Evolutionary conservation across 129 eudicot species (phyloP), one percentile per base, ranked within the genome.

Genomic region (Lonicera japonica): DNA sequence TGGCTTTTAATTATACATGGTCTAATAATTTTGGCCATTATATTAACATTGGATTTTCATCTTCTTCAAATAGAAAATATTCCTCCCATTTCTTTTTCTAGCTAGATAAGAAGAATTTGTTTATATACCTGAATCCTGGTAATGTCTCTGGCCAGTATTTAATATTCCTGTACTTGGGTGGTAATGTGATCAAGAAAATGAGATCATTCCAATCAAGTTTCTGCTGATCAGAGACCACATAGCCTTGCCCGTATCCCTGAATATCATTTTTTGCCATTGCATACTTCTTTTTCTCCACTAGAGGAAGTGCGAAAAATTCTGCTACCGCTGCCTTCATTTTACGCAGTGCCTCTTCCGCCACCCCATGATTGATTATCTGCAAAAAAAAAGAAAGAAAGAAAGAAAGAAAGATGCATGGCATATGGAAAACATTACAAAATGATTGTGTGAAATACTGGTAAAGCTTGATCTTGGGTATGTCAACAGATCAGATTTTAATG

Each of bases 211-310:
- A 75, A 23, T 75, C 75, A 53, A 75, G 76, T 16, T 56, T 56
- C 38, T 75, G 80, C 58, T 69, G 56, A n/a, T 75, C 80, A 1
- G 75, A 69, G 20, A 75, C 65, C 0, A 76, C 76, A 25, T 50
- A 76, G 13, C 21, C 76, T 59, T 70, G 76, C 13, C 81, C 81
- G n/a, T 76, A 70, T 45, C 81, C 81, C 54, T 70, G 64, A 29
- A 76, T 5, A 52, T 76, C 77, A 43, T 60, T 54, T 8, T 25
- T 36, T 23, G 63, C 60, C 69, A 57, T 51, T 10, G 67, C 43
- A 46, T 64, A 76, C n/a, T 16, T 59, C 55, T 57, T 75, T 54
- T 75, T 70, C 72, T 70, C 76, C 9, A 2, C 34, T 40, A 64
- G 20, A 21, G 81, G 65, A 17, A 64, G 71, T 9, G 60, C 61